Base-by-base conservation (phyloP, 2,329 filamentous ascomycete genomes). In the Chrysosphaeria jannelii region DNA sequence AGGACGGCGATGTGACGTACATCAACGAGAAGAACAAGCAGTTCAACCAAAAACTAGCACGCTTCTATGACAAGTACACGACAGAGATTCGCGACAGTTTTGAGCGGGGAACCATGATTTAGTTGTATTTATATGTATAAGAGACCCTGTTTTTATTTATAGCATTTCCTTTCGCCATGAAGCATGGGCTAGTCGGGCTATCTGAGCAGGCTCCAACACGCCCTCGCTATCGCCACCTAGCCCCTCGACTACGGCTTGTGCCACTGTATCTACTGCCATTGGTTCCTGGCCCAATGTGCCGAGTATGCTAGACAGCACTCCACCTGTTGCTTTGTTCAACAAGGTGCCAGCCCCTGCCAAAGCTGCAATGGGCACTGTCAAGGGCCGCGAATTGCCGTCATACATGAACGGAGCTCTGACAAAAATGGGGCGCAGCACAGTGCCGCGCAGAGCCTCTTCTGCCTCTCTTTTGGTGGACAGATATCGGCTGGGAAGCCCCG, bases 1-100 rank as follows among this genome's bases (percentile, higher is more conserved):
- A 89, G 31, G 72, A 79, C 22, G 69, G 64, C 14, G 85, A 97
- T 44, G 72, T 93, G 36, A 93, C 81, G 6, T 93, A 90, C 47
- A 97, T 97, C 59, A 97, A 97, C 48, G 78, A 91, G 48, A 91
- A 97, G 68, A 97, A 97, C 56, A 93, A 93, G 56, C 78, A 91
- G 55, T 97, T 97, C 53, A 97, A 97, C 62, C 67, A 89, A 51
- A 93, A 97, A 51, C 52, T 97, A 44, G 56, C 70, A 25, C 57
- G 85, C 33, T 97, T 93, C 50, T 97, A 97, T 48, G 85, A 97
- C 50, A 89, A 90, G 53, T 97, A 97, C 45, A 97, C 85, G 21
- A 65, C 72, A 15, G 85, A 97, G 43, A 93, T 97, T 36, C 57
- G 85, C 39, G 85, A 97, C 40, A 91, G 72, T 44, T 97, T 97